Percentiles rank a stretch among this genome's conserved stretches.
Conservation (phyloP, 2,329 filamentous ascomycete species). For the Blastomyces emzantsi region DNA sequence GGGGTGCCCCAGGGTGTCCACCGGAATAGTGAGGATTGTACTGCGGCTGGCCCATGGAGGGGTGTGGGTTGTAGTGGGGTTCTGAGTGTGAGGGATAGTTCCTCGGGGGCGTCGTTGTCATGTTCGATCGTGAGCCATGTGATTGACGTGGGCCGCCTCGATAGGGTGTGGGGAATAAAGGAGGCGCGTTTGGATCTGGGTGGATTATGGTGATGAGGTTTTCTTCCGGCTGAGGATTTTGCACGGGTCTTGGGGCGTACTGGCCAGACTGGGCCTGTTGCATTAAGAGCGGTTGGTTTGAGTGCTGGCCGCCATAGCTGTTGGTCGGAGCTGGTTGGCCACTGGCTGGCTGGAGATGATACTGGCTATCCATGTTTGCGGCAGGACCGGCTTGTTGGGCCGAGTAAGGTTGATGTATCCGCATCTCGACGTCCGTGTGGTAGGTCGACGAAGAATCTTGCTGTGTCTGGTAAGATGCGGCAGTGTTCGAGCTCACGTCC, state of each 20-base stretch:
- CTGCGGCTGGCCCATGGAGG: neutral
- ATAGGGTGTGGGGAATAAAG: constrained; percentile 15
- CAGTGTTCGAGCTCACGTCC: neutral
- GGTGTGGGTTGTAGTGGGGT: neutral
- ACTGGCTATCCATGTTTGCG: constrained; percentile 5
- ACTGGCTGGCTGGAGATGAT: neutral
- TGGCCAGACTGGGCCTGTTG: neutral
- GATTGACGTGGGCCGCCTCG: constrained; percentile 13
- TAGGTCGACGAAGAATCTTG: neutral
- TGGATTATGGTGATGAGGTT: constrained; percentile 15
- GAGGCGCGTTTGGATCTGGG: constrained; percentile 13
- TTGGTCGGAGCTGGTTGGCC: neutral
- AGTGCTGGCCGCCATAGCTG: neutral
- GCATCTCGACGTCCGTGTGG: neutral
- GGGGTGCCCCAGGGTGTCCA: neutral
- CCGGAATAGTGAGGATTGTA: neutral
- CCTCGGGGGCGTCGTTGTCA: constrained; percentile 5
- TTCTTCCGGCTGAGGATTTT: constrained; percentile 1
- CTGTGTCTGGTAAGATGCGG: neutral
- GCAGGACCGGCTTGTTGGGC: neutral
- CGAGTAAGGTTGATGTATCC: neutral
- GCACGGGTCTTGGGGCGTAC: neutral
- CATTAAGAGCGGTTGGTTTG: neutral
- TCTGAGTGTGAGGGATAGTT: constrained; percentile 10
- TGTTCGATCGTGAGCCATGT: constrained; percentile 1